Evolutionary conservation across 73 alveolate species (phyloP), one percentile per base, ranked within the genome.

Genomic region (Symbiodinium natans): DNA sequence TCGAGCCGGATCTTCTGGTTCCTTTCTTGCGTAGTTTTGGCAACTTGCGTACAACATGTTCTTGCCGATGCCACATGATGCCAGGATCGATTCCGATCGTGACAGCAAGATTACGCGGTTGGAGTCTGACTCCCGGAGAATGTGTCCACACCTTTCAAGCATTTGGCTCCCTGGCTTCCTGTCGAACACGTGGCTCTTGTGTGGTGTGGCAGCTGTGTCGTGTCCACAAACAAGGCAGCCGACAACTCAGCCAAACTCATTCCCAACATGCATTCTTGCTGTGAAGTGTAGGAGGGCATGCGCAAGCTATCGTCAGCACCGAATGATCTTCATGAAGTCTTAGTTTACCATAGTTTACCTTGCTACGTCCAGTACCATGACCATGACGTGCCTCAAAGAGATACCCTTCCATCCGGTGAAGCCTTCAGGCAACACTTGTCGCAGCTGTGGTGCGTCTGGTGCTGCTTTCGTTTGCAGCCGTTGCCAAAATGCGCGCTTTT

Each of bases 71-170:
- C 59, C 36, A 11, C 80, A 29, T 29, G 80, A 41, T 19, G 54
- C 7, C 52, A 90, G 97, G 97, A 90, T 90, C 80, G 97, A 90
- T n/a, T 90, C 97, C 19, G 97, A 90, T n/a, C 97, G 97, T 4
- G 97, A 90, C 25, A 75, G 97, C 21, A 90, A 90, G 56, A 90
- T 90, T 89, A 90, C 97, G 31, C 87, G 97, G 8, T 40, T 90
- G 54, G 97, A 90, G 97, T n/a, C 31, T 34, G 73, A 86, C 23
- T 10, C 74, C 33, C 9, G 36, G 71, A n/a, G 75, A 21, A 3
- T 29, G n/a, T n/a, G n/a, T n/a, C n/a, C n/a, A n/a, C n/a, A n/a
- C n/a, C n/a, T n/a, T n/a, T n/a, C n/a, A n/a, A n/a, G n/a, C n/a
- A n/a, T n/a, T n/a, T n/a, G n/a, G n/a, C n/a, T n/a, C n/a, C n/a